phyloP scores from a whole-genome alignment of 2,329 filamentous ascomycete genomes.

The Sclerotinia minor region DNA sequence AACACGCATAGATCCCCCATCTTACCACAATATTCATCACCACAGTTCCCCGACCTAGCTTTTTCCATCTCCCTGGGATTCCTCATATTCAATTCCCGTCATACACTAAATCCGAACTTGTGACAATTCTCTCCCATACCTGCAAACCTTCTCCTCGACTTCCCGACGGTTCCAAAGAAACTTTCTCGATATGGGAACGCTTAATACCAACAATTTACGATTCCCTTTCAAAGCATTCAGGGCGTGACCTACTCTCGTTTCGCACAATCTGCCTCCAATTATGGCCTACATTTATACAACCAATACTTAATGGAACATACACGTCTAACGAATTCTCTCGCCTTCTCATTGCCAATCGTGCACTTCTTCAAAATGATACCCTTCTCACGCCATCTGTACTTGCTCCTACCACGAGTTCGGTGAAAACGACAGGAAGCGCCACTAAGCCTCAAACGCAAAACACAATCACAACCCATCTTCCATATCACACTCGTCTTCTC shows the following conservation, averaged over 20 bases:
- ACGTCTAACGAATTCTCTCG: slow-evolving; percentile 80
- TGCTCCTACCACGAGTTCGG: slow-evolving; percentile 33
- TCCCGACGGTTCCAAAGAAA: slow-evolving; percentile 49
- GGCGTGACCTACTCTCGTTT: slow-evolving; percentile 75
- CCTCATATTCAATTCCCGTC: slow-evolving; percentile 81
- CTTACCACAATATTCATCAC: slow-evolving; percentile 77
- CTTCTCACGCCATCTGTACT: slow-evolving; percentile 66
- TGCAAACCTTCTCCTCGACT: slow-evolving; percentile 49
- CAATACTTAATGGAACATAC: slow-evolving; percentile 68
- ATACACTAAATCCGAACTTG: slow-evolving; percentile 78
- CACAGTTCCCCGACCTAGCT: slow-evolving; percentile 66
- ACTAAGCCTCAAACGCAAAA: slow-evolving; percentile 26
- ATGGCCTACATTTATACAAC: slow-evolving; percentile 82
- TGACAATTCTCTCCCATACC: slow-evolving; percentile 69
- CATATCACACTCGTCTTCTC: slow-evolving; percentile 71
- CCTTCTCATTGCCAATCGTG: slow-evolving; percentile 69
- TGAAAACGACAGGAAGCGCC: slow-evolving; percentile 28
- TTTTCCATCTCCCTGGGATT: slow-evolving; percentile 68
- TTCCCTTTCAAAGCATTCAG: slow-evolving; percentile 75
- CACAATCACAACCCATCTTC: slow-evolving; percentile 58
- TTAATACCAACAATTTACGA: slow-evolving; percentile 88
- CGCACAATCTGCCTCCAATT: slow-evolving; percentile 68
- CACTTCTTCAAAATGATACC: slow-evolving; percentile 71
- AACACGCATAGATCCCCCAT: slow-evolving; percentile 64
- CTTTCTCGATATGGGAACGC: slow-evolving; percentile 71